These are phyloP conservation scores for Colletotrichum agaves DNA, from an alignment of 2,329 filamentous ascomycete genomes.

Conservation along the genomic window DNA sequence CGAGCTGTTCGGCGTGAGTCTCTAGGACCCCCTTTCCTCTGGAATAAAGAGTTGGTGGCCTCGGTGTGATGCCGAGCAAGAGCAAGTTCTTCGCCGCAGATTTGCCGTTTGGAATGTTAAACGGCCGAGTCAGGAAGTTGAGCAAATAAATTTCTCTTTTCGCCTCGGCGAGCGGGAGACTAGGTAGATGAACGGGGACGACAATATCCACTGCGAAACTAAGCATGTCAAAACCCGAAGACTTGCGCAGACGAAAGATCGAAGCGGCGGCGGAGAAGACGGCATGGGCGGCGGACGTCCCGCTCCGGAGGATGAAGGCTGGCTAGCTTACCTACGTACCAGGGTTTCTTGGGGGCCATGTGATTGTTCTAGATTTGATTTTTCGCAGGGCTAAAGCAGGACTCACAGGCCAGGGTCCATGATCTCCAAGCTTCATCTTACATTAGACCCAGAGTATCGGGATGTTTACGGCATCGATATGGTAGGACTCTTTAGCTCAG, in stretches of 20 bases:
- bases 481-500: background rate
- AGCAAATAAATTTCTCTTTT: background rate
- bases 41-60: too few relatives aligned
- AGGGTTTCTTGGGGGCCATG: background rate
- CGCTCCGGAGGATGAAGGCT: constrained; percentile 1
- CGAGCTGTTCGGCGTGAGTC: too few relatives aligned
- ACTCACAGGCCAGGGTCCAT: background rate
- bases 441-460: background rate
- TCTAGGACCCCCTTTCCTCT: too few relatives aligned
- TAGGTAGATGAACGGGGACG: background rate
- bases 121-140: background rate
- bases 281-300: too few relatives aligned
- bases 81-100: background rate
- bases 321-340: too few relatives aligned
- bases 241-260: background rate
- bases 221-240: constrained; percentile 28
- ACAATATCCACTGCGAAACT: background rate
- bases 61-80: background rate
- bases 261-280: background rate
- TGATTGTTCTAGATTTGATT: background rate
- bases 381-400: background rate
- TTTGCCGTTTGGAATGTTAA: background rate
- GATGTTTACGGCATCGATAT: background rate
- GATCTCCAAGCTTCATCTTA: background rate
- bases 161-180: background rate